These are phyloP conservation scores for Chrysanthemum makinoi DNA, from an alignment of 129 eudicot genomes.

Conservation along the genomic window DNA sequence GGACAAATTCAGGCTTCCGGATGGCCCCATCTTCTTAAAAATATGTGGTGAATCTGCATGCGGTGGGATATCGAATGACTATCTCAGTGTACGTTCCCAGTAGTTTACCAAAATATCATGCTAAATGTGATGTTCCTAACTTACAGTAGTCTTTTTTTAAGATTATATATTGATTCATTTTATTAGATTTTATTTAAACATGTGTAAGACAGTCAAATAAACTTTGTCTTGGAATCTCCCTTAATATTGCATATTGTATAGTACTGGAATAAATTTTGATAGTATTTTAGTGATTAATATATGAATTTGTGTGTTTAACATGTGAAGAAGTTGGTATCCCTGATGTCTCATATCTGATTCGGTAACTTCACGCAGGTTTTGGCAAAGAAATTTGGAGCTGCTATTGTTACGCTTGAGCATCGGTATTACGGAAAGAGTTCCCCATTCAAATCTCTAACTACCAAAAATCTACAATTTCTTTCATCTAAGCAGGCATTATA, in stretches of 20 bases:
- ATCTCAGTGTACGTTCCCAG: conserved; percentile 54
- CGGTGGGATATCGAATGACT: conserved; percentile 76
- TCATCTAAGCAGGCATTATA: conserved; percentile 93
- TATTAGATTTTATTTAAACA: background rate
- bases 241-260: background rate
- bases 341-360: background rate
- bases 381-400: conserved; percentile 98
- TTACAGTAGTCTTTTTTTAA: too few relatives aligned
- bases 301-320: background rate
- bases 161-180: background rate
- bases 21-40: conserved; percentile 87
- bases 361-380: conserved; percentile 47
- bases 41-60: conserved; percentile 94
- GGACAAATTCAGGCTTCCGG: conserved; percentile 68
- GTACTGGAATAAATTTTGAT: too few relatives aligned
- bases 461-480: conserved; percentile 76
- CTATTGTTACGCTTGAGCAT: conserved; percentile 87
- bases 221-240: background rate
- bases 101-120: conserved; percentile 8
- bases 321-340: background rate
- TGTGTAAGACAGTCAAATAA: background rate
- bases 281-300: background rate
- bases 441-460: conserved; percentile 70
- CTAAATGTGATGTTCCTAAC: conserved; percentile 12
- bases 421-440: conserved; percentile 94